Base-by-base conservation (phyloP, 768 basidiomycete genomes). In the Tylopilus felleus region DNA sequence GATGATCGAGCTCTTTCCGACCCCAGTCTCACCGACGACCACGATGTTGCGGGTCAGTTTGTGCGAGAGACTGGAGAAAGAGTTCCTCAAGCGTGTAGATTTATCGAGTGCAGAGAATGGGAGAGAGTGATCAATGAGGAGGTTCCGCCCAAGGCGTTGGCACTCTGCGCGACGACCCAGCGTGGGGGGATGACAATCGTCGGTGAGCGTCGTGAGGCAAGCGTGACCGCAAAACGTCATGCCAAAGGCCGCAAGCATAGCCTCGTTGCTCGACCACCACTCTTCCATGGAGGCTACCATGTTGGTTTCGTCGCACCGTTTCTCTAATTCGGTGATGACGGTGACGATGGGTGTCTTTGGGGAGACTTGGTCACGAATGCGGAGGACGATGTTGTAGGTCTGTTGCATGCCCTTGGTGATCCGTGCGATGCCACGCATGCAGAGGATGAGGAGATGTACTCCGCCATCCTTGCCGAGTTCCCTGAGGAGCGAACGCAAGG, bases 21-120 rank as follows among this genome's bases (percentile, higher is more conserved):
- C 59, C 21, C 64, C 77, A 0, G 69, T 70, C 55, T 75, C 73
- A 5, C 76, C 76, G 16, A 77, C 76, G 19, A 77, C 45, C 43
- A 78, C 60, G 45, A 77, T 53, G 47, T 73, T 67, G 42, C 58
- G 56, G 27, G 57, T 61, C 38, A 58, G 54, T n/a, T 60, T 66
- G 45, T 52, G 25, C 5, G 59, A 52, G 35, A 52, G 38, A 29
- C 36, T 65, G 10, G 63, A 61, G 7, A 19, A 27, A 17, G 22
- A 17, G 8, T 23, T 47, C 55, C 41, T 44, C 33, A n/a, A 25
- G 27, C 48, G 48, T 28, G 31, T 35, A 13, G 57, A 35, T 8
- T 23, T 53, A 8, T 23, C 19, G 5, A 44, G 45, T 1, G 51
- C 29, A n/a, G 45, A 36, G 19, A 59, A 45, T 4, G 65, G 54